Evolutionary conservation across 225 moss, liverwort and hornwort genomes (phyloP).

Genomic region (Asterella californica): DNA sequence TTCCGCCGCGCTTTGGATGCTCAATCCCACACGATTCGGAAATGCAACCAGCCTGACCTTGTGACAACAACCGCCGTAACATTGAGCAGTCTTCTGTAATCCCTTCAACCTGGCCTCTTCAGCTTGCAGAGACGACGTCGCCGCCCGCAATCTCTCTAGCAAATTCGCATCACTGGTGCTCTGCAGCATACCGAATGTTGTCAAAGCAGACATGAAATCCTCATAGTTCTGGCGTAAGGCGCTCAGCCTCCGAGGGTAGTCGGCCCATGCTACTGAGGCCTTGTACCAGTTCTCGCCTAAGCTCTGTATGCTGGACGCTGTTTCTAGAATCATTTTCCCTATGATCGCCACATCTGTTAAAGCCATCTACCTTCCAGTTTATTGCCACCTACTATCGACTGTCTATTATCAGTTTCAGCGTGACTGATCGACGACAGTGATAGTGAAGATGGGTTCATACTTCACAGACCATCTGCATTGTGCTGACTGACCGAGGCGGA

Average conservation of each 20-base stretch:
- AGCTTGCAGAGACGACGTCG: background rate
- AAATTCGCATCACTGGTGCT: background rate
- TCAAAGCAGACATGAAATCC: background rate
- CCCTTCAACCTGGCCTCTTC: background rate
- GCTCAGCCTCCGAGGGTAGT: background rate
- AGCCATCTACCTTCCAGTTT: background rate
- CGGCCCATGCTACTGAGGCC: slow-evolving; percentile 6
- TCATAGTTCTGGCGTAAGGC: background rate
- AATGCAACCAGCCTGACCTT: background rate
- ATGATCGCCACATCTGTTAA: background rate
- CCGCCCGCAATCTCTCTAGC: background rate
- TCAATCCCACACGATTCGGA: background rate
- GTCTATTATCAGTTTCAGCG: background rate
- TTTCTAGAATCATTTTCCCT: background rate
- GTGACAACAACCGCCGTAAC: background rate
- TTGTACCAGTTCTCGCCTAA: slow-evolving; percentile 6
- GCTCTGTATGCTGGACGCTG: background rate
- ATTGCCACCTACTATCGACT: background rate
- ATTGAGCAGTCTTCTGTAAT: background rate
- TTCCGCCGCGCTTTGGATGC: slow-evolving; percentile 1
- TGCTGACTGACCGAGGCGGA: background rate
- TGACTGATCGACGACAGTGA: background rate
- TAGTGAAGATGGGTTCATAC: background rate
- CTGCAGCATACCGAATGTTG: background rate
- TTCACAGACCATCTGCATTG: no score